Evolutionary conservation across 805 yeast species (phyloP), one percentile per base, ranked within the genome.

Genomic region (Saccharomycopsis sp.): DNA sequence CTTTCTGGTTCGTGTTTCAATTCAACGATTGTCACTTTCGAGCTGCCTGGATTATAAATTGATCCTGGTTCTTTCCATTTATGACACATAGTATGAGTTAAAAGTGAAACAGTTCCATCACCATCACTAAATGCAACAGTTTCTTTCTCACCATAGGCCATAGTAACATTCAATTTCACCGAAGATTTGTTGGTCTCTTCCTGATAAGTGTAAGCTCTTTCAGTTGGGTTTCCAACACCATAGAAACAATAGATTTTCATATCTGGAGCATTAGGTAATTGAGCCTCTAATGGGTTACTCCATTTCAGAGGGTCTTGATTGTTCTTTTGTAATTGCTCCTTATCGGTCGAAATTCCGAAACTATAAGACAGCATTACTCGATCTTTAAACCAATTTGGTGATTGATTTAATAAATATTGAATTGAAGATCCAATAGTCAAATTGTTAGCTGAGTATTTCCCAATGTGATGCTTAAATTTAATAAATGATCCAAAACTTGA

Each of bases 191-290:
- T 75, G 4, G 66, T 68, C 44, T 83, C 84, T 53, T 84, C 87
- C 44, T 75, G 78, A 63, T 93, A 93, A 27, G 79, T 76, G 63
- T 93, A 93, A 0, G 95, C 89, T 37, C 98, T 72, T 62, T 93
- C 98, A 0, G 98, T 90, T 19, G 95, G 94, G 53, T 88, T 90
- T 5, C 96, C 95, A n/a, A 88, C 87, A 4, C 98, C 98, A 57
- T 93, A 93, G 56, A 93, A 81, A 57, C 96, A 86, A 62, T 69
- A 93, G 7, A 88, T 69, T 53, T 85, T 84, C 82, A 93, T 68
- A 58, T 86, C 86, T 2, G 97, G 97, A 0, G 98, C 98, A 57
- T 84, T 70, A 1, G 98, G 98, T 35, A 93, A 71, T 3, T 90
- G 77, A 0, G 80, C 96, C 60, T 93, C 97, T 39, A 93, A 67